Base-by-base conservation (phyloP, 2,329 filamentous ascomycete genomes). In the Alternaria brassicae region DNA sequence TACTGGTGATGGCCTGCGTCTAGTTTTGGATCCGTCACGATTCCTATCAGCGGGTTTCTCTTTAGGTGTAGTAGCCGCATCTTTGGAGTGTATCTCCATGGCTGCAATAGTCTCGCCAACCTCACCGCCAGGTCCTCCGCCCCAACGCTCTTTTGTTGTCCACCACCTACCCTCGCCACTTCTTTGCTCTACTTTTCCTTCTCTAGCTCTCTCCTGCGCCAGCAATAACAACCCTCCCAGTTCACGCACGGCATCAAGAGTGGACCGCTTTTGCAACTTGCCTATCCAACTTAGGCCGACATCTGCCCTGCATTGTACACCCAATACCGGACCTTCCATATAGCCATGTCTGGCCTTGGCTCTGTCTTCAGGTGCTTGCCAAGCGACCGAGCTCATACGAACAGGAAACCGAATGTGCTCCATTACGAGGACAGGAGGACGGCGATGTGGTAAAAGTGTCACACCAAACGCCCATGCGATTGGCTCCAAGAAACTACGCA, bases 161-260 rank as follows among this genome's bases (percentile, higher is more conserved):
- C 85, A 89, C 86, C 87, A 89, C 67, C 85, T 81, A 3, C 83
- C 84, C 63, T 85, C 82, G 1, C 85, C 84, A 3, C 84, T 80
- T 51, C 75, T 80, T 48, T 74, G 70, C 65, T 87, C 84, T 2
- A 68, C 68, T 53, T 76, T 79, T 0, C 85, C 86, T 67, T 88
- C 81, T 51, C 86, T 80, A n/a, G 80, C 80, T 36, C 87, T 81
- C 71, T 89, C 86, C 71, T 89, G 85, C 1, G 86, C 87, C 2
- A 87, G 71, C 19, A 86, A 77, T 13, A 89, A 75, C 73, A 88
- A 77, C 2, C 81, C 83, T 5, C 84, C 86, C 4, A 87, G 74
- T 66, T 89, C 87, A 53, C 86, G 81, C 60, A 87, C 79, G 8
- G 84, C 64, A 68, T 89, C 86, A 50, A 87, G 80, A 12, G 72